Percentiles rank a stretch among this genome's conserved stretches.
Evolutionary conservation across 352 stramenopile genomes (phyloP).

Genomic region (Pythium sp.): DNA sequence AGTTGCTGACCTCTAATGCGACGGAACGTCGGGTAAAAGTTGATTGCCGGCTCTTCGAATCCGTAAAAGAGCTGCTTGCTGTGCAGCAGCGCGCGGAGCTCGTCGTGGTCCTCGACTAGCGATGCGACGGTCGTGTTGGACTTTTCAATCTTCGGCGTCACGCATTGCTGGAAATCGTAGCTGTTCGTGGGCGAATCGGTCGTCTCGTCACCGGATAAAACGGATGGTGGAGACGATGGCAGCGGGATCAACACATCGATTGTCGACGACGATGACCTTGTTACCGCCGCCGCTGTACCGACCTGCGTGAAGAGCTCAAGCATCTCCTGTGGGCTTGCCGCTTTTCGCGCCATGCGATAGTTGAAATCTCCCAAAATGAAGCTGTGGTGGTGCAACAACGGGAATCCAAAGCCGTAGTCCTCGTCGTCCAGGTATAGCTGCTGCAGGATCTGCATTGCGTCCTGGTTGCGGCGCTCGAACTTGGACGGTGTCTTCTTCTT

Average conservation of each 20-base stretch:
- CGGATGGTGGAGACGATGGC: slow-evolving; percentile 5
- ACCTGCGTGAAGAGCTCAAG: slow-evolving; percentile 31
- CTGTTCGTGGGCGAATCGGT: slow-evolving; percentile 24
- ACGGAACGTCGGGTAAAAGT: slow-evolving; percentile 79
- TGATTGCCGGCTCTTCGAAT: slow-evolving; percentile 70
- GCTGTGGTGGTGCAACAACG: slow-evolving; percentile 80
- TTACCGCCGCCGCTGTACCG: background rate
- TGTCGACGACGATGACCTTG: background rate
- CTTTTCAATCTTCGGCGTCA: slow-evolving; percentile 40
- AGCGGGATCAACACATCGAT: slow-evolving; percentile 15
- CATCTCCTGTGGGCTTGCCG: slow-evolving; percentile 49
- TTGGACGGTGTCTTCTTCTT: slow-evolving; percentile 47
- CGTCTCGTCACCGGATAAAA: slow-evolving; percentile 18
- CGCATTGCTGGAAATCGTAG: slow-evolving; percentile 41
- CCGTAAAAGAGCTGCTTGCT: slow-evolving; percentile 77
- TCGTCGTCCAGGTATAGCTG: slow-evolving; percentile 79
- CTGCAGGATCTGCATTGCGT: slow-evolving; percentile 80
- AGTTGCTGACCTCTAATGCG: slow-evolving; percentile 57
- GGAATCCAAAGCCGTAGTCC: slow-evolving; percentile 83
- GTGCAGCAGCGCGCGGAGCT: slow-evolving; percentile 56
- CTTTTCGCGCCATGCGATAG: slow-evolving; percentile 71
- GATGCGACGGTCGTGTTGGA: slow-evolving; percentile 20
- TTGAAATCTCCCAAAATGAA: slow-evolving; percentile 91
- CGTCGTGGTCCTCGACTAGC: slow-evolving; percentile 69
- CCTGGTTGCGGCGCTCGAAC: slow-evolving; percentile 73